phyloP scores from a whole-genome alignment of 768 basidiomycete genomes.

The Tricholoma flavovirens region DNA sequence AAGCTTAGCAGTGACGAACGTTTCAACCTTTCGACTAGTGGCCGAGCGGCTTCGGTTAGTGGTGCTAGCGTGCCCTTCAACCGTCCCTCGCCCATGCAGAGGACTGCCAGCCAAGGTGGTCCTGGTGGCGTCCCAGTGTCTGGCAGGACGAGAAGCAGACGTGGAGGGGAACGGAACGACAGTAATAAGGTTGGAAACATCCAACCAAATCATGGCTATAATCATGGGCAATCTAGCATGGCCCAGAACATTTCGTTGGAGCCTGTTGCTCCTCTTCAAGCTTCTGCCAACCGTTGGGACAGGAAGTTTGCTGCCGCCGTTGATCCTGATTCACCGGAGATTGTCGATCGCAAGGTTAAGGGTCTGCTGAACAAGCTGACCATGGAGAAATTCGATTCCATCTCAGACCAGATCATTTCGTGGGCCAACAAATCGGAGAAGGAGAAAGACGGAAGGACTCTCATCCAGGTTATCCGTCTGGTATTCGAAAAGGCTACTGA shows the following conservation, averaged over 20 bases:
- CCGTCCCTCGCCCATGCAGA: slow-evolving; percentile 55
- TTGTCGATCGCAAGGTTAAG: slow-evolving; percentile 93
- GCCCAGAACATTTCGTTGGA: slow-evolving; percentile 38
- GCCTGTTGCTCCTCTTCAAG: slow-evolving; percentile 70
- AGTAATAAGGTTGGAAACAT: slow-evolving; percentile 33
- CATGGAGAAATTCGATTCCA: slow-evolving; percentile 94
- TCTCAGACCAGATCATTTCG: slow-evolving; percentile 89
- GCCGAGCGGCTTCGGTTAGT: slow-evolving; percentile 53
- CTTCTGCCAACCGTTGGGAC: slow-evolving; percentile 83
- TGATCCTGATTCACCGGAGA: slow-evolving; percentile 70
- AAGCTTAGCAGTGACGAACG: slow-evolving; percentile 72
- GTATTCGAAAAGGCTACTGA: slow-evolving; percentile 98
- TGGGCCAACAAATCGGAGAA: slow-evolving; percentile 94
- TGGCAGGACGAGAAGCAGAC: slow-evolving; percentile 68
- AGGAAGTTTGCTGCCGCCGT: slow-evolving; percentile 37
- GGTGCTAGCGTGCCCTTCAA: slow-evolving; percentile 46
- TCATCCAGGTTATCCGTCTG: slow-evolving; percentile 93
- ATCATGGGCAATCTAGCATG: slow-evolving; percentile 25
- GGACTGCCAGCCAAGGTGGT: slow-evolving; percentile 64
- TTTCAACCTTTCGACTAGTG: slow-evolving; percentile 39
- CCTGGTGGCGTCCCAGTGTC: slow-evolving; percentile 43
- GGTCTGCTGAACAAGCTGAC: slow-evolving; percentile 91
- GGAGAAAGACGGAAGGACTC: slow-evolving; percentile 89
- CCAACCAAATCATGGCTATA: slow-evolving; percentile 33
- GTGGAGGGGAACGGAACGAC: slow-evolving; percentile 74